Conservation (phyloP, 768 basidiomycete species). For the Cyclocybe aegerita region DNA sequence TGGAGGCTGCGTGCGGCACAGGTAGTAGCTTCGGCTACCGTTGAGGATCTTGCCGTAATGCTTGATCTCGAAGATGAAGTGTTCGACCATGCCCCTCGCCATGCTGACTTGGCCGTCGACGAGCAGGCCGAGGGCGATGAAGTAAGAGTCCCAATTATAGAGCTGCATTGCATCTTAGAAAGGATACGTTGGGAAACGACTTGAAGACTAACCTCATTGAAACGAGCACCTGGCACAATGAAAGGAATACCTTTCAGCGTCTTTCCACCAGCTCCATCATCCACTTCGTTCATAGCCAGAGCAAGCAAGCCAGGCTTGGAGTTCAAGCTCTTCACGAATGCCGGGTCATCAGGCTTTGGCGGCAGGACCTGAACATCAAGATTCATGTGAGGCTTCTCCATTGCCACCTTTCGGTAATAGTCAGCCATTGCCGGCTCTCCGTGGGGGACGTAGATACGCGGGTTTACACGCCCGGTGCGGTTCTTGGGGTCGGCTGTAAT, state of each 20-base stretch:
- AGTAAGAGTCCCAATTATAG: constrained; percentile 96
- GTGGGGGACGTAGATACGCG: constrained; percentile 93
- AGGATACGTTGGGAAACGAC: constrained; percentile 1
- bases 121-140: constrained; percentile 89
- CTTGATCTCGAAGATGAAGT: constrained; percentile 99
- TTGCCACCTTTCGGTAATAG: constrained; percentile 90
- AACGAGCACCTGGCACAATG: constrained; percentile 93
- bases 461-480: constrained; percentile 83
- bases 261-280: constrained; percentile 75
- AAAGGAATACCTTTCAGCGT: constrained; percentile 94
- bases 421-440: constrained; percentile 93
- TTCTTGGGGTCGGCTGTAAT: constrained; percentile 99
- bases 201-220: constrained; percentile 72
- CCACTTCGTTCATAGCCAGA: constrained; percentile 91
- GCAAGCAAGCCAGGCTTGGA: constrained; percentile 93
- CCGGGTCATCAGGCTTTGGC: constrained; percentile 79
- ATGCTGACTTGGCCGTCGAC: constrained; percentile 93
- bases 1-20: constrained; percentile 94
- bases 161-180: constrained; percentile 43
- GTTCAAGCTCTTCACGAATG: constrained; percentile 90
- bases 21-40: constrained; percentile 92
- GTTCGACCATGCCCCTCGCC: constrained; percentile 98
- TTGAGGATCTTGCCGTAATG: constrained; percentile 97
- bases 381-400: constrained; percentile 90
- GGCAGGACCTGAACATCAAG: constrained; percentile 93